These are phyloP conservation scores for Geotrichum phurueaensis DNA, from an alignment of 1,139 yeast genomes.

Conservation along the genomic window DNA sequence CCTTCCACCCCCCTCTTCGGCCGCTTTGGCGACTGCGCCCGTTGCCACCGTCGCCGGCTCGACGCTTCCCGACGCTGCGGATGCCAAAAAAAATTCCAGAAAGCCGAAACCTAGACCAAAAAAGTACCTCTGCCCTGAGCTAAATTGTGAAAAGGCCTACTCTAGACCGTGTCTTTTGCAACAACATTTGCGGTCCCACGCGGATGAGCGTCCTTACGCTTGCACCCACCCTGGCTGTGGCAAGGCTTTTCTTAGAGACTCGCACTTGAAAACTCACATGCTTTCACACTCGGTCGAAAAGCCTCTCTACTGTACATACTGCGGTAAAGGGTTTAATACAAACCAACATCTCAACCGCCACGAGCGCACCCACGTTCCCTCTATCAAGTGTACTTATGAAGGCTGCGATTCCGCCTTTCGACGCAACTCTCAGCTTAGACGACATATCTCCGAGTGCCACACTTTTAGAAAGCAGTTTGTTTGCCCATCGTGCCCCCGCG, in stretches of 20 bases:
- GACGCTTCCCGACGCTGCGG: neutral
- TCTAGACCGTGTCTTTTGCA: conserved; percentile 75
- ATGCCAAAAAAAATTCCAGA: conserved; percentile 4
- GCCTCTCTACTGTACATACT: conserved; percentile 68
- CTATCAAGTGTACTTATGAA: conserved; percentile 55
- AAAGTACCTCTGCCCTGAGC: conserved; percentile 52
- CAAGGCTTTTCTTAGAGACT: conserved; percentile 63
- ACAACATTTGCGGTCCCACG: conserved; percentile 70
- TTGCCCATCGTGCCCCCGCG: conserved; percentile 35
- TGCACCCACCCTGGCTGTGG: conserved; percentile 55
- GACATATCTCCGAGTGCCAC: conserved; percentile 64
- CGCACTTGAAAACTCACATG: conserved; percentile 72
- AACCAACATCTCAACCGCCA: conserved; percentile 80
- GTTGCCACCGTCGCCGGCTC: neutral
- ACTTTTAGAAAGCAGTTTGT: conserved; percentile 28
- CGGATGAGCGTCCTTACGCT: conserved; percentile 68
- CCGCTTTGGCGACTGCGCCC: neutral
- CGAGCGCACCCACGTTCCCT: conserved; percentile 66
- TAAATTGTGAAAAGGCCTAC: conserved; percentile 69
- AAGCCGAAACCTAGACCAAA: conserved; percentile 44
- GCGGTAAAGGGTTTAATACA: conserved; percentile 81
- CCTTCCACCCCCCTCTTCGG: conserved; percentile 1
- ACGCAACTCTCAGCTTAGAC: conserved; percentile 71
- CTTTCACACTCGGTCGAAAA: conserved; percentile 53
- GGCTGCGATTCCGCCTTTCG: conserved; percentile 64